These are phyloP conservation scores for Trichoderma koningii DNA, from an alignment of 2,329 filamentous ascomycete genomes.

Conservation along the genomic window DNA sequence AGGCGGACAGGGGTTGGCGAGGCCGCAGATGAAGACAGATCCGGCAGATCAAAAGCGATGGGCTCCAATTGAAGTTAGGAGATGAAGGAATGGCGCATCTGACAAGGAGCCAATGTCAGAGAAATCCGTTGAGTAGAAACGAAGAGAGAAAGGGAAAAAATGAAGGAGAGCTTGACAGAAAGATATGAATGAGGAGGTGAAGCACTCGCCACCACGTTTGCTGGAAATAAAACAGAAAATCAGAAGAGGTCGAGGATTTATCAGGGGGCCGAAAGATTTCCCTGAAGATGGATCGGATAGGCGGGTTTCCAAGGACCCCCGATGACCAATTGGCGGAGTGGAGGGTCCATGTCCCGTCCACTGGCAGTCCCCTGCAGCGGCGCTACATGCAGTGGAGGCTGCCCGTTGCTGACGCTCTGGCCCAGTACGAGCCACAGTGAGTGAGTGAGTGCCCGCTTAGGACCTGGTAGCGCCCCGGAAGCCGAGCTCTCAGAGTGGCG, in stretches of 20 bases:
- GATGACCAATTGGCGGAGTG: constrained; percentile 31
- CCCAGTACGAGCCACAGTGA: too few relatives aligned
- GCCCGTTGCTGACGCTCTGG: neutral
- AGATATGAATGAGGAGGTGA: neutral
- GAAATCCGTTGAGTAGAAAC: too few relatives aligned
- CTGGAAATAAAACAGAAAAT: neutral
- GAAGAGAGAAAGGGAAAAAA: neutral
- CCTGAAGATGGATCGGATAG: constrained; percentile 19
- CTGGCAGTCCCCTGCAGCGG: constrained; percentile 29
- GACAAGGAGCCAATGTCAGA: neutral
- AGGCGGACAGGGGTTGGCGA: constrained; percentile 20
- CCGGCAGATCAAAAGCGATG: neutral
- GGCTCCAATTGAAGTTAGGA: neutral
- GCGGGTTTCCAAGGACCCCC: constrained; percentile 14
- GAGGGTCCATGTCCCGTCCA: constrained; percentile 28
- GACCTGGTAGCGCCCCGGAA: constrained; percentile 8
- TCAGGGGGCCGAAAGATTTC: constrained; percentile 17
- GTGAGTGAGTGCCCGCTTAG: too few relatives aligned
- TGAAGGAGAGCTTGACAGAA: neutral
- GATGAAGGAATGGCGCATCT: constrained; percentile 9
- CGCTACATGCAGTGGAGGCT: neutral
- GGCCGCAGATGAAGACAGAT: constrained; percentile 28
- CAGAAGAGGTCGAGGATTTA: constrained; percentile 3
- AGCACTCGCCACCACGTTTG: neutral
- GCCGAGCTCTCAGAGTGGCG: constrained; percentile 24